Percentiles rank a stretch among this genome's conserved stretches.
Evolutionary conservation across 345 rosid genomes (phyloP).

Genomic region (Eucalyptus microcorys): DNA sequence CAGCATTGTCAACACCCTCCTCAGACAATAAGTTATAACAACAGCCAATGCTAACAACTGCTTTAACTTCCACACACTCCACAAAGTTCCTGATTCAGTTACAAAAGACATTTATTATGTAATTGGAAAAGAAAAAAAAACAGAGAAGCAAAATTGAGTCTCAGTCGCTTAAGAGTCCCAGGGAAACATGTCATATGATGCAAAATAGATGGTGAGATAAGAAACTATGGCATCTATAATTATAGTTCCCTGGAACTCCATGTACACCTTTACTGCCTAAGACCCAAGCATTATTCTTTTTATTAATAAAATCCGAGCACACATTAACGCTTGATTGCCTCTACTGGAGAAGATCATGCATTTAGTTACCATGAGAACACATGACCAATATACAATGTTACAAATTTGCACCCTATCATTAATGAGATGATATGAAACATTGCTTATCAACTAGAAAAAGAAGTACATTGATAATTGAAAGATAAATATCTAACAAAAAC

Average conservation of each 20-base stretch:
- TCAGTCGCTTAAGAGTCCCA: background rate
- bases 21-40: slow-evolving; percentile 91
- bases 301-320: background rate
- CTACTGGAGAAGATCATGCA: background rate
- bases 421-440: background rate
- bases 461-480: background rate
- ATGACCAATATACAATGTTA: background rate
- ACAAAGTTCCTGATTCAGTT: slow-evolving; percentile 44
- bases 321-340: background rate
- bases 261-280: background rate
- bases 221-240: background rate
- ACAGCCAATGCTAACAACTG: slow-evolving; percentile 88
- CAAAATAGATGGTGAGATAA: background rate
- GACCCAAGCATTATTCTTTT: background rate
- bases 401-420: background rate
- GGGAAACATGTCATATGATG: background rate
- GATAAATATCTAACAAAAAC: background rate
- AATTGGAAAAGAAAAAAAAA: background rate
- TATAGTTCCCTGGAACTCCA: background rate
- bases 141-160: background rate
- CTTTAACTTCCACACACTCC: slow-evolving; percentile 62
- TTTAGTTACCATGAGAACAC: background rate
- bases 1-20: slow-evolving; percentile 15
- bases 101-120: background rate
- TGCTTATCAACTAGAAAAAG: background rate